Conservation (phyloP, 2,329 filamentous ascomycete genomes). For the Ophiostoma piceae region DNA sequence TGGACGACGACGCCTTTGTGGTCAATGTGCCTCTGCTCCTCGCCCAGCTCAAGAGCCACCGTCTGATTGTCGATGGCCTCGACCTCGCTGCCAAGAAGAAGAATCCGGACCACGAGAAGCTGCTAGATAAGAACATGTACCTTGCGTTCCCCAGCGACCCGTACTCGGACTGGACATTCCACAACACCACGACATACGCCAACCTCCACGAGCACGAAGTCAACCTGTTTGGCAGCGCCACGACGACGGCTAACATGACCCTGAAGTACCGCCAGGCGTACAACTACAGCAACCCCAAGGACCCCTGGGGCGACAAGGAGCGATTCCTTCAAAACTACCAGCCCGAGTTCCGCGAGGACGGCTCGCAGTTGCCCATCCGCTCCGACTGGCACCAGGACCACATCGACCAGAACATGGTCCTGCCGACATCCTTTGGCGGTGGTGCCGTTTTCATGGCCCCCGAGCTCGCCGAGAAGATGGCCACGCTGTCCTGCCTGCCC, state of each 20-base stretch:
- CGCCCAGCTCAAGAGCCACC: constrained; percentile 31
- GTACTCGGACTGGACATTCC: constrained; percentile 39
- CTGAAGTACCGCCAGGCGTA: neutral
- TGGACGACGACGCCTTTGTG: constrained; percentile 46
- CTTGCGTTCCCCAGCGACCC: constrained; percentile 43
- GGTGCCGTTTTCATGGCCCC: constrained; percentile 42
- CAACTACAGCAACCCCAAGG: neutral
- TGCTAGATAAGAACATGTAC: constrained; percentile 32
- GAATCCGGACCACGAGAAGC: neutral
- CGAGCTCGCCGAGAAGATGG: constrained; percentile 34
- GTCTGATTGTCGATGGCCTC: constrained; percentile 5
- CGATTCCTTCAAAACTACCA: neutral
- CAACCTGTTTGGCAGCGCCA: neutral
- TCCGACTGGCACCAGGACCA: neutral
- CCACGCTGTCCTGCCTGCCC: constrained; percentile 38
- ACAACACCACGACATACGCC: constrained; percentile 28
- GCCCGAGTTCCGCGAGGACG: neutral
- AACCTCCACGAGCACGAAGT: neutral
- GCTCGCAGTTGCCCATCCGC: neutral
- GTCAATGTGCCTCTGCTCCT: constrained; percentile 40
- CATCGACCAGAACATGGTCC: neutral
- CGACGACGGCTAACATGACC: constrained; percentile 1
- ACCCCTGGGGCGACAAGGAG: constrained; percentile 10
- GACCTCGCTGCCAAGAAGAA: neutral
- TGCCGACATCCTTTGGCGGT: constrained; percentile 41